Conservation (phyloP, 352 stramenopile species). For the Globisporangium abappressorium region DNA sequence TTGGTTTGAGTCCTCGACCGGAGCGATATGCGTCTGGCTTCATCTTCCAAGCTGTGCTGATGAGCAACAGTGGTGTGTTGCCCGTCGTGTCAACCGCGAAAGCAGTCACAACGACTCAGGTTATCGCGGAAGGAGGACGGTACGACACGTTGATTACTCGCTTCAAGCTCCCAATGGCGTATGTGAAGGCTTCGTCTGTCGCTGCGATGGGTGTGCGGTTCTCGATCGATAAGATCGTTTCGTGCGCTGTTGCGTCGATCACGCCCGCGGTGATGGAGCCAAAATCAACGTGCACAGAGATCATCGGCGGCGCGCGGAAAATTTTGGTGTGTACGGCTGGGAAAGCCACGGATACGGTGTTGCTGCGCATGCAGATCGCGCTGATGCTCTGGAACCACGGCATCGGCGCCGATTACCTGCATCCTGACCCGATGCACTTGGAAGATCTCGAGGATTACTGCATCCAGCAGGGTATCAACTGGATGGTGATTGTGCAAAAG, state of each 20-base stretch:
- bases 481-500: constrained; percentile 86
- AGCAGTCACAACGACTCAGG: constrained; percentile 39
- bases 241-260: constrained; percentile 52
- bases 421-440: constrained; percentile 72
- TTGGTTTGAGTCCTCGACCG: constrained; percentile 70
- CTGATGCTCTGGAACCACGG: constrained; percentile 69
- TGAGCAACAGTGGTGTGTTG: constrained; percentile 18
- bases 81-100: constrained; percentile 23
- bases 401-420: constrained; percentile 78
- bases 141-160: constrained; percentile 81
- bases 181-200: constrained; percentile 64
- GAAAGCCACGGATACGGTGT: constrained; percentile 66
- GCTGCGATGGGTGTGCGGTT: constrained; percentile 84
- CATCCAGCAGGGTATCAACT: constrained; percentile 66
- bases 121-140: constrained; percentile 79
- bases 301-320: constrained; percentile 42
- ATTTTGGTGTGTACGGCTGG: constrained; percentile 78
- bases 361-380: constrained; percentile 79
- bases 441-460: constrained; percentile 86
- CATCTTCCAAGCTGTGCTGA: constrained; percentile 81
- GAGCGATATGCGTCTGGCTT: constrained; percentile 80
- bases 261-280: constrained; percentile 26
- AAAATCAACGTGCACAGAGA: constrained; percentile 30
- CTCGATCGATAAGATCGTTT: constrained; percentile 84
- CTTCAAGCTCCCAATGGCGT: constrained; percentile 80